Percentiles rank a stretch among this genome's conserved stretches.
Evolutionary conservation across 148 eudicot species (phyloP).

Genomic region (Linanthus parryae): DNA sequence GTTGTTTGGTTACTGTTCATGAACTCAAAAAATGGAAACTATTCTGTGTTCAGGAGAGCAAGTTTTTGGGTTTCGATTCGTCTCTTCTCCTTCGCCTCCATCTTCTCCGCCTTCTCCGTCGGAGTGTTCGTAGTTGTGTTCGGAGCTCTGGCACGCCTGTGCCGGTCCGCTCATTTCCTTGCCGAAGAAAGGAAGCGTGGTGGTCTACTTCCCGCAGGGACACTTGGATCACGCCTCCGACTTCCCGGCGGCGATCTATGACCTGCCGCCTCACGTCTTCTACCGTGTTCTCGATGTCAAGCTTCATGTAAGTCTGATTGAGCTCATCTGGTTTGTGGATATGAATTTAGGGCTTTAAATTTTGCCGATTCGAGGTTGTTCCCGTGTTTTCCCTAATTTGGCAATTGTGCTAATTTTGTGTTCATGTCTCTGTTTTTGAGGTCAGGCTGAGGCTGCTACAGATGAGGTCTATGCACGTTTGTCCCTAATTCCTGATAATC

Average conservation of each 20-base stretch:
- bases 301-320: slow-evolving; percentile 61
- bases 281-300: slow-evolving; percentile 90
- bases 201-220: slow-evolving; percentile 88
- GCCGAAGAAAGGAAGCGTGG: slow-evolving; percentile 76
- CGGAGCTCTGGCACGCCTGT: slow-evolving; percentile 99
- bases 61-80: too few relatives aligned
- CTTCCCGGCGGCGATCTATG: slow-evolving; percentile 30
- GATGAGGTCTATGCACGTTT: slow-evolving; percentile 96
- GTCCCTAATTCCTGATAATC: slow-evolving; percentile 69
- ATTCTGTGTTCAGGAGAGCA: too few relatives aligned
- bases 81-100: too few relatives aligned
- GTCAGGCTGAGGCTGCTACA: slow-evolving; percentile 77
- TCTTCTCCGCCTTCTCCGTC: slow-evolving; percentile 12
- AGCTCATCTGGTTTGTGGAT: neutral
- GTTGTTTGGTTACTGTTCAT: too few relatives aligned
- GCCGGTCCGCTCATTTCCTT: slow-evolving; percentile 78
- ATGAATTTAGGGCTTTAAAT: neutral
- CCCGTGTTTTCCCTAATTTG: too few relatives aligned
- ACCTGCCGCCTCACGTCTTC: slow-evolving; percentile 83
- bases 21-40: too few relatives aligned
- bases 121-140: slow-evolving; percentile 43
- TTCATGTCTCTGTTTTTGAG: too few relatives aligned
- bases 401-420: too few relatives aligned
- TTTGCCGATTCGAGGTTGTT: neutral
- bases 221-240: slow-evolving; percentile 57